Evolutionary conservation across 352 stramenopile species (phyloP).

Genomic region (Phytophthora niederhauseri): DNA sequence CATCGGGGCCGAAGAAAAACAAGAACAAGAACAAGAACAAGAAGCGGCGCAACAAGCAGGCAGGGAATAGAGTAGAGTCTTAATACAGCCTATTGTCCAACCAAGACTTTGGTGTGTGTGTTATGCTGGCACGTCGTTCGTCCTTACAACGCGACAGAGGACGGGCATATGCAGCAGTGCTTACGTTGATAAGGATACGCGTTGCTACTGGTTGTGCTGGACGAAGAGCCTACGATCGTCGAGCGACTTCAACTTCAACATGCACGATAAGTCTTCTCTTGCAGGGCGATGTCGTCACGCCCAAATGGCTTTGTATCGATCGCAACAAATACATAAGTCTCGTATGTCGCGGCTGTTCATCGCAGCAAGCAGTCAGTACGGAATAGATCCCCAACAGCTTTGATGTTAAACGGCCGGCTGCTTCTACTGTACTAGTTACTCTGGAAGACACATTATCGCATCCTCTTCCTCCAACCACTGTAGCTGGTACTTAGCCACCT

Average conservation of each 20-base stretch:
- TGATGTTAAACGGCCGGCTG: not conserved
- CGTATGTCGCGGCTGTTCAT: not conserved
- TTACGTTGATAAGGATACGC: not conserved
- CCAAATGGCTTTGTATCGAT: not conserved
- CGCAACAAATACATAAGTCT: not conserved
- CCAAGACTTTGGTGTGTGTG: not conserved
- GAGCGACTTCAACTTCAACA: constrained; percentile 1
- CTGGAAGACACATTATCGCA: too few species aligned
- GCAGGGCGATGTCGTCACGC: constrained; percentile 1
- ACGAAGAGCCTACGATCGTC: not conserved
- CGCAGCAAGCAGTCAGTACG: not conserved
- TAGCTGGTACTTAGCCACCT: too few species aligned
- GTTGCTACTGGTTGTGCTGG: too few species aligned
- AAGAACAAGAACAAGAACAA: constrained; percentile 27
- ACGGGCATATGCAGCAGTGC: too few species aligned
- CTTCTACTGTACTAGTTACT: not conserved
- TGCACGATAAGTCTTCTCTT: constrained; percentile 2
- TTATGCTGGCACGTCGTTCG: not conserved
- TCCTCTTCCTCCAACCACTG: not conserved
- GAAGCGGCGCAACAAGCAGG: constrained; percentile 23
- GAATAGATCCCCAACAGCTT: not conserved
- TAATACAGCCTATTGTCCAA: constrained; percentile 10
- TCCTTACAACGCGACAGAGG: too few species aligned
- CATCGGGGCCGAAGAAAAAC: constrained; percentile 16
- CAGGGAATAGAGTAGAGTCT: constrained; percentile 18